Evolutionary conservation across 371 early-diverging fungal genomes (phyloP).

Genomic region (Actinomucor elegans): DNA sequence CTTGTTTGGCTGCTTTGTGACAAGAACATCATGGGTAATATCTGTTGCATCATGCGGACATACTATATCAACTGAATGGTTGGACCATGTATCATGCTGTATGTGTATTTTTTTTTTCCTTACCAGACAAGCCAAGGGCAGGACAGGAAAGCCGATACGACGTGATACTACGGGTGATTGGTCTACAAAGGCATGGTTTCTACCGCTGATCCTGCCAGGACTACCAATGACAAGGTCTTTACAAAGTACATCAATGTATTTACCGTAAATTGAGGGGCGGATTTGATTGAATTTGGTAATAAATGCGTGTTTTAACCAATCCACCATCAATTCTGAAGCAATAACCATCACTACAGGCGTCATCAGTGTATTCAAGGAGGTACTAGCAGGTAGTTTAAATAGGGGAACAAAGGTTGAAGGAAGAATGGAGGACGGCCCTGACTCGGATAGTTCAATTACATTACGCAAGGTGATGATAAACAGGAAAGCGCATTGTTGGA

Average conservation of each 20-base stretch:
- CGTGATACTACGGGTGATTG: constrained; percentile 88
- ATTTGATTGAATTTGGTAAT: constrained; percentile 97
- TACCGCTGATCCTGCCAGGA: constrained; percentile 48
- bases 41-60: constrained; percentile 73
- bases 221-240: constrained; percentile 80
- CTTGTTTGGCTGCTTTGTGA: constrained; percentile 20
- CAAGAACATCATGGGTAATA: constrained; percentile 64
- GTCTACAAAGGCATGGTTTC: constrained; percentile 63
- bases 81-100: no score
- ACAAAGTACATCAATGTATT: constrained; percentile 85
- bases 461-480: constrained; percentile 88
- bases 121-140: constrained; percentile 88
- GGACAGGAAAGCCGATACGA: constrained; percentile 87
- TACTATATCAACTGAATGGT: constrained; percentile 19
- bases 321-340: constrained; percentile 89
- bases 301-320: constrained; percentile 98
- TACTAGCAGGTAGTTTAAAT: constrained; percentile 55
- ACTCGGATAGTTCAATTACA: constrained; percentile 83
- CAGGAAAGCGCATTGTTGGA: constrained; percentile 86
- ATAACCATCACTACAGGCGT: constrained; percentile 85
- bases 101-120: no score
- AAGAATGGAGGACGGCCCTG: constrained; percentile 61
- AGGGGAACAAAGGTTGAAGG: constrained; percentile 65
- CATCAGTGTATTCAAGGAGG: constrained; percentile 62
- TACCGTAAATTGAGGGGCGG: constrained; percentile 82